Percentiles rank a stretch among this genome's conserved stretches.
These are phyloP conservation scores for Limtongozyma cylindracea DNA, from an alignment of 805 yeast genomes.

Conservation along the genomic window DNA sequence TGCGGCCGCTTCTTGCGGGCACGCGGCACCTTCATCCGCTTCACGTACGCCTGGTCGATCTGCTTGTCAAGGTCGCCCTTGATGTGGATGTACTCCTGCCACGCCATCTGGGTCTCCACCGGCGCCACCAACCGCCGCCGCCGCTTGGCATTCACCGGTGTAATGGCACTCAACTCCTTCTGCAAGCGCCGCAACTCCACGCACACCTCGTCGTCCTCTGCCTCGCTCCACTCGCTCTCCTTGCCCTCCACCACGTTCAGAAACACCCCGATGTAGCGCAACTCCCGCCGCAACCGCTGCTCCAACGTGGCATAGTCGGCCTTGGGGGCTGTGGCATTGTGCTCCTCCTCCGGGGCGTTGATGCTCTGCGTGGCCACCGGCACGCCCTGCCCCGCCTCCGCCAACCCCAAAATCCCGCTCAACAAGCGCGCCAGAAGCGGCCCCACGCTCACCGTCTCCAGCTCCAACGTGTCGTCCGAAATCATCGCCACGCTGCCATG, in stretches of 20 bases:
- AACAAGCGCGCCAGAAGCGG: constrained; percentile 69
- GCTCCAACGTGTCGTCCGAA: constrained; percentile 36
- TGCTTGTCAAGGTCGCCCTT: constrained; percentile 89
- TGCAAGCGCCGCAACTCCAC: constrained; percentile 62
- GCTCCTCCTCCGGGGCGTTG: constrained; percentile 9
- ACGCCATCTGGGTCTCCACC: constrained; percentile 74
- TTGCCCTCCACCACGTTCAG: constrained; percentile 22
- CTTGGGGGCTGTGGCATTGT: constrained; percentile 16
- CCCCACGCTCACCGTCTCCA: constrained; percentile 67
- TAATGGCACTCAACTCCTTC: constrained; percentile 31
- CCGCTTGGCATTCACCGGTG: constrained; percentile 36
- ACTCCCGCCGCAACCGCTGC: constrained; percentile 67
- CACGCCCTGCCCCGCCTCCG: constrained; percentile 4
- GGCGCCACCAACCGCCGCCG: constrained; percentile 42
- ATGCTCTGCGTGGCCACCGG: constrained; percentile 12
- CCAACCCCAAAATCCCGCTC: constrained; percentile 45
- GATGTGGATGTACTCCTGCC: constrained; percentile 81
- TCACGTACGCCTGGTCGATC: constrained; percentile 80
- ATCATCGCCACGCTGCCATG: constrained; percentile 31
- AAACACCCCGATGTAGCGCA: constrained; percentile 75
- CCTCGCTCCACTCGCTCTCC: constrained; percentile 33
- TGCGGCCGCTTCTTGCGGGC: constrained; percentile 22
- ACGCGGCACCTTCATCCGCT: constrained; percentile 54
- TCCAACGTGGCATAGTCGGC: constrained; percentile 65
- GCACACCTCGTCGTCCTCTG: constrained; percentile 87